Conservation (phyloP, 352 stramenopile genomes). For the Pythium folliculosum region DNA sequence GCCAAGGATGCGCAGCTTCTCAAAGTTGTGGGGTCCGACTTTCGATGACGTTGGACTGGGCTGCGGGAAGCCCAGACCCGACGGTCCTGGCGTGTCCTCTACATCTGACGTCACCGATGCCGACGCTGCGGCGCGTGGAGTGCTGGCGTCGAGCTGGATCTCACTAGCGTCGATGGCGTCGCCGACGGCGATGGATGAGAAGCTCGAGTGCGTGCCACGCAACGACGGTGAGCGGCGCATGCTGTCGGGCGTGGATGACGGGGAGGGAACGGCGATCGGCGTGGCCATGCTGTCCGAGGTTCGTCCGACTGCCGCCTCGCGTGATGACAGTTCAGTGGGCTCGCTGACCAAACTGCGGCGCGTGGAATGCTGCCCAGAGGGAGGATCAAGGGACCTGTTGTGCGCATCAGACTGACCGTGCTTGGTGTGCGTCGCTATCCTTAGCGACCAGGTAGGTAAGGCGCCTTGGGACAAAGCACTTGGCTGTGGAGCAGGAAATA, state of each 20-base stretch:
- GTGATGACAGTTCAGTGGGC: too few relatives aligned
- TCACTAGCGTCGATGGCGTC: constrained; percentile 16
- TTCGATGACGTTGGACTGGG: constrained; percentile 9
- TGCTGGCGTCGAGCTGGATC: constrained; percentile 6
- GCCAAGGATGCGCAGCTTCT: constrained; percentile 51
- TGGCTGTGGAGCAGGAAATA: too few relatives aligned
- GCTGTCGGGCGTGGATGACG: not conserved
- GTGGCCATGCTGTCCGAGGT: not conserved
- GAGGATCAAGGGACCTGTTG: too few relatives aligned
- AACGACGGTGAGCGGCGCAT: constrained; percentile 10
- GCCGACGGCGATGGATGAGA: constrained; percentile 10
- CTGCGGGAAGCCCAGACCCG: not conserved
- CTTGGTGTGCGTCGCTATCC: too few relatives aligned
- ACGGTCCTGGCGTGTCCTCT: not conserved
- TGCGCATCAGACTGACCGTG: too few relatives aligned
- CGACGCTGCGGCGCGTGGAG: not conserved
- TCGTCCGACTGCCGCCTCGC: too few relatives aligned
- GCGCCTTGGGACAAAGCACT: too few relatives aligned
- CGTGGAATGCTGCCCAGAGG: too few relatives aligned
- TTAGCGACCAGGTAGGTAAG: too few relatives aligned
- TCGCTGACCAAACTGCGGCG: too few relatives aligned
- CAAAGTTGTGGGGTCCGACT: constrained; percentile 51
- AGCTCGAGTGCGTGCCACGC: constrained; percentile 12
- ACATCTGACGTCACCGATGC: not conserved
- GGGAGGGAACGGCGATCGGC: not conserved